Evolutionary conservation across 2,329 filamentous ascomycete species (phyloP), one percentile per base, ranked within the genome.

Genomic region (Paraphoma chrysanthemicola): DNA sequence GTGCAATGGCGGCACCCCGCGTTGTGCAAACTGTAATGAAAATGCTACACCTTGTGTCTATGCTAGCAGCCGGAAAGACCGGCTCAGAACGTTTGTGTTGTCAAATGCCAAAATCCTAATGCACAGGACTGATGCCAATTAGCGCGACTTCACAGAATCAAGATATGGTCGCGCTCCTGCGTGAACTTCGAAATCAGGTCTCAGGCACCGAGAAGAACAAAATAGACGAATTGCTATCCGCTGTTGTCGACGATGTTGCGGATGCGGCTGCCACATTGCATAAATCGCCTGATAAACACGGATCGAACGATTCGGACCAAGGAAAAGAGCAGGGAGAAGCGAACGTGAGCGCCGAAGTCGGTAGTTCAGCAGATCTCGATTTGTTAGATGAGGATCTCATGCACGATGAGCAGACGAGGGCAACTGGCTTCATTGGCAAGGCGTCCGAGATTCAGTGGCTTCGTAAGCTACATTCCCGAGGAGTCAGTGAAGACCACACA

Each of bases 1-100:
- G 44, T 78, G 76, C 61, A 72, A 73, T 61, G 76, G 76, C 4
- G 59, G 54, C 28, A 68, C 63, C 23, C 76, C 76, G 2, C 39
- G 49, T 18, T 78, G 76, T 58, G 59, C 67, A 10, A 72, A 76
- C 30, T 79, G 77, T 52, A 52, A 52, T 23, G 66, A 70, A 10
- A 67, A 66, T 48, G 53, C 60, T 8, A 39, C 66, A 5, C 33
- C 60, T 1, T 79, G 76, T 56, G 59, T 69, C 23, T 78, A 79
- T 63, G 58, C 61, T 11, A 68, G 70, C 30, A 72, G 64, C 18
- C 74, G 76, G 43, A 71, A 73, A 48, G 74, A 78, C 51, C 56
- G 67, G 3, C 59, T 74, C 29, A 77, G 72, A 55, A 70, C 67
- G 72, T 77, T 59, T 54, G 68, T 67, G 41, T 12, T 17, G 5